A percentile compares a stretch with the other conserved stretches of the same genome.
Evolutionary conservation across 106 monocot species (phyloP).

Genomic region (Apostasia shenzhenica): DNA sequence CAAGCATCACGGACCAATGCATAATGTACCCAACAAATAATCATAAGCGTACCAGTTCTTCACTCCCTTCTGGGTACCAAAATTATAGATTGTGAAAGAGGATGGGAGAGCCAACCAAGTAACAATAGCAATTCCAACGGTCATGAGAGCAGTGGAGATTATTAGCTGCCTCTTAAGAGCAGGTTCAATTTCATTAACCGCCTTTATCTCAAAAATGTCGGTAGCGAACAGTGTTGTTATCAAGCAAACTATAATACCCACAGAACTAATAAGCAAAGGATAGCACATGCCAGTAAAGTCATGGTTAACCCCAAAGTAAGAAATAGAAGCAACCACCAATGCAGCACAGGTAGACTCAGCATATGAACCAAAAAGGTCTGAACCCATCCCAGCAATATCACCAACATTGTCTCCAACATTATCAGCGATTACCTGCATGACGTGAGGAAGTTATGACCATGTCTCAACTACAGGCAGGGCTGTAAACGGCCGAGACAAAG

Average conservation of each 20-base stretch:
- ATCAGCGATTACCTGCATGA: slow-evolving; percentile 62
- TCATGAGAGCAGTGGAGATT: slow-evolving; percentile 86
- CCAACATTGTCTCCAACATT: slow-evolving; percentile 79
- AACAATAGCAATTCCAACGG: slow-evolving; percentile 66
- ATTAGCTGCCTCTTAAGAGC: slow-evolving; percentile 65
- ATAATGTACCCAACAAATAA: too few species aligned
- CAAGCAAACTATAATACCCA: slow-evolving; percentile 57
- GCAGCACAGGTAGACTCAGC: slow-evolving; percentile 70
- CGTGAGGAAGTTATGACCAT: too few species aligned
- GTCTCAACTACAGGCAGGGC: too few species aligned
- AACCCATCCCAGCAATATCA: slow-evolving; percentile 77
- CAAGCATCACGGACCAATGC: too few species aligned
- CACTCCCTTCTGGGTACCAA: slow-evolving; percentile 55
- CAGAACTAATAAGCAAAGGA: slow-evolving; percentile 59
- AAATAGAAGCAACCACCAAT: slow-evolving; percentile 65
- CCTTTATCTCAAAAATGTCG: slow-evolving; percentile 61
- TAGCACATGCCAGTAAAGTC: slow-evolving; percentile 62
- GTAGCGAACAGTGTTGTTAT: slow-evolving; percentile 68
- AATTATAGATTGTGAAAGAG: slow-evolving; percentile 58
- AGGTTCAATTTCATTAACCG: slow-evolving; percentile 71
- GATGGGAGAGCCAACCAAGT: slow-evolving; percentile 51
- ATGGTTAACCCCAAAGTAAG: slow-evolving; percentile 63
- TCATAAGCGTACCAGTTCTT: slow-evolving; percentile 56
- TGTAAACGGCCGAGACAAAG: too few species aligned
- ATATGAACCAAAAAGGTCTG: slow-evolving; percentile 68